Evolutionary conservation across 2,329 filamentous ascomycete genomes (phyloP), one percentile per base, ranked within the genome.

Genomic region (Cercospora beticola): DNA sequence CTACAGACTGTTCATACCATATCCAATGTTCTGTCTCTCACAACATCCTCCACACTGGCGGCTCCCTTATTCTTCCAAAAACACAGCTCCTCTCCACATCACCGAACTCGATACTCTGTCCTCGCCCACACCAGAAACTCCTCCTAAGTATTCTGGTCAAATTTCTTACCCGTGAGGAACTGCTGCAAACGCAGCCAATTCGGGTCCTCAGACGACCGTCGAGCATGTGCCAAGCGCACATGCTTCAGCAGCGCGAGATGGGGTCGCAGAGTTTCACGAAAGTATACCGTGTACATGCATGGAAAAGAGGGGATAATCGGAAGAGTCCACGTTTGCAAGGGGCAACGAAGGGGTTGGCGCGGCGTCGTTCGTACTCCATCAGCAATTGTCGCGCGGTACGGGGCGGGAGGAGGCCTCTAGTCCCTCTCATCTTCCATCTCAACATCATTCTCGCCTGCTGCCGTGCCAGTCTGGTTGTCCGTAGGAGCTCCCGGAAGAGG

Each of bases 391-490:
- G 18, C 54, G 54, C 5, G 4, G 26, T n/a, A 33, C 10, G 30
- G 54, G 7, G 16, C 54, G 6, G 16, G 3, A 58, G 54, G 8
- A n/a, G 2, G n/a, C 54, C 54, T 58, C 40, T 70, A 68, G 9
- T 71, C 70, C 10, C 66, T 66, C 18, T 62, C 66, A 30, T 73
- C 72, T 18, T 63, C 71, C 72, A 73, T 74, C 36, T 73, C 72
- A 8, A 70, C 69, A 60, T 75, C 76, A 16, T 52, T 52, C 2
- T 67, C 70, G 2, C 69, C 66, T 33, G 68, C 66, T 10, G 36
- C 40, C 12, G 59, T 64, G 8, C 65, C 72, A 26, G 59, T 54
- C 14, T 70, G 70, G 18, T 71, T 68, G 5, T 72, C 72, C 8
- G 75, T 72, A 1, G 67, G 5, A 58, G 12, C 54, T 33, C 36